These are phyloP conservation scores for Pharus latifolius DNA, from an alignment of 176 grass and related monocot species.

Conservation along the genomic window DNA sequence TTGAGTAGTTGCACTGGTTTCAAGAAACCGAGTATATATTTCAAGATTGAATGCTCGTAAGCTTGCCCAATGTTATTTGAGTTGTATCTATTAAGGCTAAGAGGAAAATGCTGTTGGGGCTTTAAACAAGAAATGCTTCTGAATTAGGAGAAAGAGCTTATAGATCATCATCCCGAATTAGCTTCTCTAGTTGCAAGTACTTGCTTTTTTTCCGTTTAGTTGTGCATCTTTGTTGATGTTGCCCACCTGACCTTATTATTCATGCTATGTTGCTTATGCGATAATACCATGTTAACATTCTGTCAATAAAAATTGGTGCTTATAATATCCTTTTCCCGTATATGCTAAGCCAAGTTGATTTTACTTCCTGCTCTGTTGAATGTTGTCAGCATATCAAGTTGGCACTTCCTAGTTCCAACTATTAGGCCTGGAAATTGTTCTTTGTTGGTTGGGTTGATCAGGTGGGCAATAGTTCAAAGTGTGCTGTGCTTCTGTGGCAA, in stretches of 20 bases:
- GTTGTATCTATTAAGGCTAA: too few species aligned
- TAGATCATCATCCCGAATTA: neutral
- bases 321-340: too few species aligned
- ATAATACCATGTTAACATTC: neutral
- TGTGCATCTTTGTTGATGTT: too few species aligned
- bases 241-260: too few species aligned
- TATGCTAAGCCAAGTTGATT: neutral
- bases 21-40: too few species aligned
- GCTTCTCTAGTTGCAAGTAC: too few species aligned
- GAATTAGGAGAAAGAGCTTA: neutral
- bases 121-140: neutral
- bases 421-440: neutral
- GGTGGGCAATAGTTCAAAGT: neutral
- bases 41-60: neutral
- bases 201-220: too few species aligned
- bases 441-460: neutral
- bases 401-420: neutral
- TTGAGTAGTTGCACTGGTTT: accelerated
- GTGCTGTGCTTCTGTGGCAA: neutral
- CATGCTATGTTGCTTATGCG: too few species aligned
- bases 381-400: neutral
- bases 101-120: neutral
- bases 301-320: neutral
- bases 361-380: neutral
- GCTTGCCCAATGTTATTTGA: neutral